A percentile compares a stretch with the other conserved stretches of the same genome.
phyloP scores from a whole-genome alignment of 2,329 filamentous ascomycete species.

The Coniosporium tulheliwenetii region DNA sequence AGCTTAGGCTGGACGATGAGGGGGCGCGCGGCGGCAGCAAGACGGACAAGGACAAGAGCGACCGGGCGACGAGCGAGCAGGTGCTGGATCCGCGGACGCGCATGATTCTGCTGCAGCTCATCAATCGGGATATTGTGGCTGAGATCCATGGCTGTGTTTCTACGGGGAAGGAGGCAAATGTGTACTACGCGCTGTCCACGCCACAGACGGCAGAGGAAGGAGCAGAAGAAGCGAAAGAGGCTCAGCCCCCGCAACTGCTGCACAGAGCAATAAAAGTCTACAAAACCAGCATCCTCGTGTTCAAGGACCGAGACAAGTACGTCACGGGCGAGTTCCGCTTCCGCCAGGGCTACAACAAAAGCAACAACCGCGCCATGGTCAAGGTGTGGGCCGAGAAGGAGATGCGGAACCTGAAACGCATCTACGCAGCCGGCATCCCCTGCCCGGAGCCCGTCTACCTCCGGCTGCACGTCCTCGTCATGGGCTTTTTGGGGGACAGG shows the following conservation, averaged over 20 bases:
- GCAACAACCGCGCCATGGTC: slow-evolving; percentile 91
- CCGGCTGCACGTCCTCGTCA: slow-evolving; percentile 86
- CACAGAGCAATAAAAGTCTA: slow-evolving; percentile 96
- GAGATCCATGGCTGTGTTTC: slow-evolving; percentile 92
- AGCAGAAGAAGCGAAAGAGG: slow-evolving; percentile 28
- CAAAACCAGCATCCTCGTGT: slow-evolving; percentile 93
- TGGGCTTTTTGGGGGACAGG: slow-evolving; percentile 80
- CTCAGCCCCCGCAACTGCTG: slow-evolving; percentile 26
- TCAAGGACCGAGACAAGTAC: slow-evolving; percentile 95
- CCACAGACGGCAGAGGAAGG: slow-evolving; percentile 17
- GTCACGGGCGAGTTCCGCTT: slow-evolving; percentile 91
- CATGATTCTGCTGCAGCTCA: slow-evolving; percentile 91
- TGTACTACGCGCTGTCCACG: slow-evolving; percentile 72
- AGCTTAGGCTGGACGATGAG: slow-evolving; percentile 61
- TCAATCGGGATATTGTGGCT: slow-evolving; percentile 76
- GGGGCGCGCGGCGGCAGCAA: slow-evolving; percentile 36
- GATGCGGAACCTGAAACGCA: slow-evolving; percentile 78
- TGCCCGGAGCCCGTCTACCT: slow-evolving; percentile 81
- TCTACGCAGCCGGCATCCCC: slow-evolving; percentile 71
- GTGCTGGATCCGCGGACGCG: slow-evolving; percentile 87
- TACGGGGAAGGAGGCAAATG: slow-evolving; percentile 96
- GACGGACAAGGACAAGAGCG: slow-evolving; percentile 49
- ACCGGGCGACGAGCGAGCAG: slow-evolving; percentile 86
- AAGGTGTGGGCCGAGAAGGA: slow-evolving; percentile 99
- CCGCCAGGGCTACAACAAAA: slow-evolving; percentile 80